Evolutionary conservation across 495 filamentous ascomycete species (phyloP).

Genomic region (Astrothelium macrocarpum): DNA sequence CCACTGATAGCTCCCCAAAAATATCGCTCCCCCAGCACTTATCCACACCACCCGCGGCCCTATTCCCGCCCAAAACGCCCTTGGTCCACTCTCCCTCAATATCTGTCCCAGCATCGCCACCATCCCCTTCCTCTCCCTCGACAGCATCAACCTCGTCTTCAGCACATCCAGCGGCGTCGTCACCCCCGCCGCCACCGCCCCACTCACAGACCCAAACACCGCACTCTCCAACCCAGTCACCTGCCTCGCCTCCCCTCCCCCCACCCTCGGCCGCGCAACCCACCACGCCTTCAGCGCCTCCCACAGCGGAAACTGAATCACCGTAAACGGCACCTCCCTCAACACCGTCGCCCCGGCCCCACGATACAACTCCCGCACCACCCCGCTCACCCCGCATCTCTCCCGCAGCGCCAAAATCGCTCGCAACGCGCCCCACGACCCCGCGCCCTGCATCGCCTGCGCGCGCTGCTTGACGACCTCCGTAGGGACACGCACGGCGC

Average conservation of each 20-base stretch:
- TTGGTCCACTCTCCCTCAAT: slow-evolving; percentile 56
- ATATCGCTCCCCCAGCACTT: slow-evolving; percentile 83
- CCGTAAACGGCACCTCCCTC: slow-evolving; percentile 93
- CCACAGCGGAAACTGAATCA: slow-evolving; percentile 96
- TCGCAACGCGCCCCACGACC: slow-evolving; percentile 50
- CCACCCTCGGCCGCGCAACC: slow-evolving; percentile 25
- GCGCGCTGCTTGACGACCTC: slow-evolving; percentile 96
- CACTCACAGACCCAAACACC: slow-evolving; percentile 73
- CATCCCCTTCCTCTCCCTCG: slow-evolving; percentile 47
- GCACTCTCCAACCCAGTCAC: slow-evolving; percentile 71
- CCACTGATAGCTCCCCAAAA: slow-evolving; percentile 93
- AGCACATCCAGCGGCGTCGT: slow-evolving; percentile 94
- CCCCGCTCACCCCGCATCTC: slow-evolving; percentile 38
- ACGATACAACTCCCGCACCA: slow-evolving; percentile 78
- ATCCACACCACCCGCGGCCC: slow-evolving; percentile 91
- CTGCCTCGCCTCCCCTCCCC: slow-evolving; percentile 25
- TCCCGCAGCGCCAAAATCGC: slow-evolving; percentile 54
- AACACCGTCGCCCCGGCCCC: slow-evolving; percentile 87
- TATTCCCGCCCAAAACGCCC: slow-evolving; percentile 80
- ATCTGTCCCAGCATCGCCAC: slow-evolving; percentile 54
- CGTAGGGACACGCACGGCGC: slow-evolving; percentile 84
- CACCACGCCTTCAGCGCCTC: slow-evolving; percentile 67
- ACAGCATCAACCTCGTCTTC: slow-evolving; percentile 94
- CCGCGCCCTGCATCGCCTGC: slow-evolving; percentile 66
- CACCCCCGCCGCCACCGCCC: slow-evolving; percentile 74